These are phyloP conservation scores for Lumnitzera racemosa DNA, from an alignment of 345 rosid species.

Conservation along the genomic window DNA sequence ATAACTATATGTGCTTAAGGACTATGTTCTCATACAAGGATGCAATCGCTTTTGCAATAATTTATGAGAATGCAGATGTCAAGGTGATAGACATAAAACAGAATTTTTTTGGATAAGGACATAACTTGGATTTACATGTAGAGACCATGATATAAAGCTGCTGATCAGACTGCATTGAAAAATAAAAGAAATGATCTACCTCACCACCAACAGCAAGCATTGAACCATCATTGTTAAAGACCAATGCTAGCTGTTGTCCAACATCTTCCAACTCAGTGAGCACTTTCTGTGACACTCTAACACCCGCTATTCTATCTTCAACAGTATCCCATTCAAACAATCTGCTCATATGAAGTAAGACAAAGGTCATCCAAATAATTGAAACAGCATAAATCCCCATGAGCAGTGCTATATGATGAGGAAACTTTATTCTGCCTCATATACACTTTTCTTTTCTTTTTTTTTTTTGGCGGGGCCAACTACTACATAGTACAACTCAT, in stretches of 20 bases:
- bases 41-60: too few species aligned
- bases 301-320: constrained; percentile 31
- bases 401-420: neutral
- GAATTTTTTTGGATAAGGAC: too few species aligned
- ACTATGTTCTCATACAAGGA: too few species aligned
- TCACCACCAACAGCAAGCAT: constrained; percentile 75
- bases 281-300: constrained; percentile 46
- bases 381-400: too few species aligned
- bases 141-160: too few species aligned
- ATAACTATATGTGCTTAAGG: too few species aligned
- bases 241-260: constrained; percentile 72
- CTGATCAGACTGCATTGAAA: neutral
- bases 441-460: too few species aligned
- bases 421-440: neutral
- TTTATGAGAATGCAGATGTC: too few species aligned
- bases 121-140: too few species aligned
- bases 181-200: constrained; percentile 33
- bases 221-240: constrained; percentile 61
- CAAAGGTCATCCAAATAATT: neutral
- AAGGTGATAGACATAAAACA: too few species aligned
- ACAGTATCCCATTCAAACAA: constrained; percentile 58
- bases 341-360: constrained; percentile 25
- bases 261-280: constrained; percentile 45
- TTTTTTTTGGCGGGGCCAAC: too few species aligned
- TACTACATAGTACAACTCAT: too few species aligned